Base-by-base conservation (phyloP, 768 basidiomycete genomes). In the Tricholomella constricta region DNA sequence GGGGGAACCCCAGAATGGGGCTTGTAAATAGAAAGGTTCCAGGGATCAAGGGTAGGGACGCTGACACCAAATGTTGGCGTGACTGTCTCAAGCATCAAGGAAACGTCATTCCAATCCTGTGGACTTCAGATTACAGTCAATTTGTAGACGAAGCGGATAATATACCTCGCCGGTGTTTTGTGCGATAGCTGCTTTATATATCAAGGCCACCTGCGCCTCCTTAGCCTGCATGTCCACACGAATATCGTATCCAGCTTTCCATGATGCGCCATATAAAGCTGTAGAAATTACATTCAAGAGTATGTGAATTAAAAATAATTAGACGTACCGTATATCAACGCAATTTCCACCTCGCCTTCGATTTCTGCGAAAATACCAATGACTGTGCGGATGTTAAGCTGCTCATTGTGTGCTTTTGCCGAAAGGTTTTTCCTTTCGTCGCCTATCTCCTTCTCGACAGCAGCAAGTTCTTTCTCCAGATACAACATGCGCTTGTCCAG, bases 151-250 rank as follows among this genome's bases (percentile, higher is more conserved):
- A n/a, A n/a, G n/a, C n/a, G n/a, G 15, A 6, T 2, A 15, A 2
- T 7, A 17, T 48, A 72, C 76, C 64, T 80, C 77, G 27, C 77
- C 77, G 5, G 77, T 78, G 25, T 49, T 62, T 57, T 78, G 77
- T 1, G 62, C 66, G 29, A 78, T 66, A 1, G 62, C 55, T 0
- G 72, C 75, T 52, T 76, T 77, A 62, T 78, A 76, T 6, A 73
- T 56, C 3, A 78, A 58, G 0, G 62, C 66, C 2, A 74, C 59
- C 0, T 69, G 60, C 6, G 67, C 65, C 2, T 72, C 66, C 44
- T 67, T 67, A 2, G 69, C 54, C 15, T 72, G 55, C 54, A 67
- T 76, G 38, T 75, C 62, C 12, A 73, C 76, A 1, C 76, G 67
- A 31, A 76, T 64, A 49, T 77, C 72, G 34, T 78, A 77, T 8